Evolutionary conservation across 2,329 filamentous ascomycete species (phyloP).

Genomic region (Fusarium acutatum): DNA sequence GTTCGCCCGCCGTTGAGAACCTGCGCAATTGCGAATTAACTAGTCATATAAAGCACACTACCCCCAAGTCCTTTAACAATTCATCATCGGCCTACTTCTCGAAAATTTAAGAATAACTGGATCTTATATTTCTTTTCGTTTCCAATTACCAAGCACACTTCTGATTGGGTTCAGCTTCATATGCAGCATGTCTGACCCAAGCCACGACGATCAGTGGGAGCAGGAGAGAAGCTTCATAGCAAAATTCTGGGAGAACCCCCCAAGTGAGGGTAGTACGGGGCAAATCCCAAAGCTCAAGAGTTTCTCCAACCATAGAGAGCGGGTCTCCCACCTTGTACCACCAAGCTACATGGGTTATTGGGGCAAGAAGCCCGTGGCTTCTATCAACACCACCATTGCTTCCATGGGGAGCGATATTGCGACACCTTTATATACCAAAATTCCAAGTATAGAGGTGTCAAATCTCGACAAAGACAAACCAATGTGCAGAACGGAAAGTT

Average conservation of each 20-base stretch:
- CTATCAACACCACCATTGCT: neutral
- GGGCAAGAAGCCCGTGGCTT: neutral
- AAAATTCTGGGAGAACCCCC: neutral
- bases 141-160: neutral
- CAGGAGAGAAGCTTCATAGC: neutral
- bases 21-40: neutral
- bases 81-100: neutral
- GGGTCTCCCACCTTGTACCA: neutral
- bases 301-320: neutral
- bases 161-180: neutral
- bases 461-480: neutral
- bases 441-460: neutral
- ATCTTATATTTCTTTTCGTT: neutral
- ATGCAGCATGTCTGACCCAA: neutral
- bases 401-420: neutral
- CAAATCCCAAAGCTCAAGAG: neutral
- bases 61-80: neutral
- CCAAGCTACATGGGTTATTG: neutral
- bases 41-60: neutral
- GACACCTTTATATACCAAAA: neutral
- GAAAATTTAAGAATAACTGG: neutral
- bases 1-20: neutral
- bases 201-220: neutral
- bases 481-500: neutral
- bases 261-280: neutral